Base-by-base conservation (phyloP, 805 yeast species). In the Tetrapisispora fleetii region DNA sequence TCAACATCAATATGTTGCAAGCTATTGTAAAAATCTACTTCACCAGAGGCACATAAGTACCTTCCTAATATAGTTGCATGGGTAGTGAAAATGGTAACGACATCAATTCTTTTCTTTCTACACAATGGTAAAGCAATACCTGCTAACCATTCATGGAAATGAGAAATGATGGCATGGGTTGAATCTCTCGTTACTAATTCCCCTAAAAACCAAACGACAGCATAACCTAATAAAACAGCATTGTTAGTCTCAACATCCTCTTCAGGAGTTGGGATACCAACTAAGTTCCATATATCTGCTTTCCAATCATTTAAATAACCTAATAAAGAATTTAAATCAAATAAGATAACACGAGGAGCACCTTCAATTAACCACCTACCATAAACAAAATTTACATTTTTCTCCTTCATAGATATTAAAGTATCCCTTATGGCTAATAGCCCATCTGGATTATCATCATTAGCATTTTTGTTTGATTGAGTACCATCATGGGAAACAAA, bases 331-430 rank as follows among this genome's bases (percentile, higher is more conserved):
- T 81, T 79, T 51, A 88, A 74, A 64, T 91, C 98, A 58, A 93
- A 93, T 43, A 91, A 71, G 42, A 91, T 71, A 22, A 93, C 98
- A 46, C 95, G 71, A 21, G 99, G 99, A 0, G 98, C 96, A 18
- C 98, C 97, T 64, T 93, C 99, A 58, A 91, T 89, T 58, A 91
- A 77, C 99, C 99, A 91, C 50, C 97, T 77, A 43, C 97, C 98
- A 61, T 91, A 90, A 46, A 89, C 70, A 73, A 83, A 86, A 50
- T 76, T 70, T 54, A 91, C 78, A 30, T 98, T 98, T 44, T 96
- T 74, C 16, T 77, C 75, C 43, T 77, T 68, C 98, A 91, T 91
- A 13, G 87, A 74, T 50, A 83, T 82, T 57, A 91, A 71, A 53
- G 90, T 68, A 41, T 69, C 64, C 19, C 58, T 64, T 11, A 62